Evolutionary conservation across 2,329 filamentous ascomycete species (phyloP).

Genomic region (Alternaria tenuissima): DNA sequence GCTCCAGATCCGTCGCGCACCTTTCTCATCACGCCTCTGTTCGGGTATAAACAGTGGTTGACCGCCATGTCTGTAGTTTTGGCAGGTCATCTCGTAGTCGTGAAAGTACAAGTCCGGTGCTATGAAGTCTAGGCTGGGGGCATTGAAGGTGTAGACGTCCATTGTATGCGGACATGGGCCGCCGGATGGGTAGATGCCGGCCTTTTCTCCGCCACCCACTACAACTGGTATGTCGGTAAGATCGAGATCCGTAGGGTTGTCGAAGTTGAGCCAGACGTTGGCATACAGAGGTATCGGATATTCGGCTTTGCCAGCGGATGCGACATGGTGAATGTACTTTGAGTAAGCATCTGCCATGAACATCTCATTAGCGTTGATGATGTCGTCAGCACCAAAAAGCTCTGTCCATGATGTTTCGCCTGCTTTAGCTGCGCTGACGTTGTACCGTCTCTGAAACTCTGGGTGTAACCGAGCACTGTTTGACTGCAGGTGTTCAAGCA

Average conservation of each 20-base stretch:
- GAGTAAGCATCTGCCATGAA: constrained; percentile 58
- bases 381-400: constrained; percentile 49
- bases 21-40: constrained; percentile 56
- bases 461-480: constrained; percentile 10
- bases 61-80: constrained; percentile 51
- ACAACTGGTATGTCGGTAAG: constrained; percentile 40
- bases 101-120: constrained; percentile 58
- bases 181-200: constrained; percentile 57
- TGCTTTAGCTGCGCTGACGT: constrained; percentile 10
- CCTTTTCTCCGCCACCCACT: constrained; percentile 50
- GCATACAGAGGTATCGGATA: constrained; percentile 53
- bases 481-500: constrained; percentile 38
- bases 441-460: constrained; percentile 36
- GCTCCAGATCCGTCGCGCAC: constrained; percentile 17
- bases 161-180: constrained; percentile 52
- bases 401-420: constrained; percentile 43
- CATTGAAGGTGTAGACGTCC: constrained; percentile 54
- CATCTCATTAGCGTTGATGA: constrained; percentile 45
- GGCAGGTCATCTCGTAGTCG: constrained; percentile 54
- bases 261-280: constrained; percentile 56
- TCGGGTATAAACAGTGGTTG: constrained; percentile 61
- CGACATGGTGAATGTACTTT: constrained; percentile 50
- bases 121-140: constrained; percentile 55
- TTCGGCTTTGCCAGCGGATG: constrained; percentile 47
- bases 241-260: constrained; percentile 39